A percentile compares a stretch with the other conserved stretches of the same genome.
Conservation (phyloP, 2,329 filamentous ascomycete species). For the Dendrostoma leiphaemia region DNA sequence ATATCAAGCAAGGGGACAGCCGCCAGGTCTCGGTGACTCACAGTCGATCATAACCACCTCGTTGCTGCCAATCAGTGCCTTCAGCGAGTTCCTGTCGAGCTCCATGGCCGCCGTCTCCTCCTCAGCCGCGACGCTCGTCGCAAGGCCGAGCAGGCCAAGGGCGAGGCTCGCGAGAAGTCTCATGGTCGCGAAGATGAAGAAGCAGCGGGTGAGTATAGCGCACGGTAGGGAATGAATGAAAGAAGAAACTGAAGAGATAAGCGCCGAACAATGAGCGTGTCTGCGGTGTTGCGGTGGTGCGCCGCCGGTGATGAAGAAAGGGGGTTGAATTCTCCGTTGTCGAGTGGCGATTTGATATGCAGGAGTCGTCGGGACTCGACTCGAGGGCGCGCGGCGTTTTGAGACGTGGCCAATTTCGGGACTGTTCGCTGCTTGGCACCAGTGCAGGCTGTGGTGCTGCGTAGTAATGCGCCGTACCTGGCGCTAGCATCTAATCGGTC, state of each 20-base stretch:
- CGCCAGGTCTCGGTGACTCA: slow-evolving; percentile 44
- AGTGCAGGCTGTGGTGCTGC: no score
- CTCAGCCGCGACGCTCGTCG: slow-evolving; percentile 52
- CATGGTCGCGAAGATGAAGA: background rate
- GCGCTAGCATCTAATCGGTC: background rate
- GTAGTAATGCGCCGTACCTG: slow-evolving; percentile 1
- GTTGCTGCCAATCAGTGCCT: slow-evolving; percentile 79
- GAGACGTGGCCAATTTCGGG: slow-evolving; percentile 20
- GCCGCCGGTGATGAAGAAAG: no score
- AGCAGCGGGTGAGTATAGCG: background rate
- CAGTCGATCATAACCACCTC: slow-evolving; percentile 92
- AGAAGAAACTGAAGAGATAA: background rate
- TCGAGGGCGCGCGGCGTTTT: no score
- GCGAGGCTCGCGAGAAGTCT: slow-evolving; percentile 39
- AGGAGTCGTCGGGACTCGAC: no score
- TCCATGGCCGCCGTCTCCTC: slow-evolving; percentile 74
- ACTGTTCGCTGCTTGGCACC: background rate
- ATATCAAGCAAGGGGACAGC: no score
- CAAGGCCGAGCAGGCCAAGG: slow-evolving; percentile 47
- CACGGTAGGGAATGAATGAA: slow-evolving; percentile 6
- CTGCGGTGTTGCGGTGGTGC: no score
- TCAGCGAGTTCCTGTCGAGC: slow-evolving; percentile 83
- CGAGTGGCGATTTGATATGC: background rate
- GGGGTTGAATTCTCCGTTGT: background rate
- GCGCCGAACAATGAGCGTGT: no score